Percentiles rank a stretch among this genome's conserved stretches.
These are phyloP conservation scores for Thraustochytrium sp. DNA, from an alignment of 352 stramenopile species.

Conservation along the genomic window DNA sequence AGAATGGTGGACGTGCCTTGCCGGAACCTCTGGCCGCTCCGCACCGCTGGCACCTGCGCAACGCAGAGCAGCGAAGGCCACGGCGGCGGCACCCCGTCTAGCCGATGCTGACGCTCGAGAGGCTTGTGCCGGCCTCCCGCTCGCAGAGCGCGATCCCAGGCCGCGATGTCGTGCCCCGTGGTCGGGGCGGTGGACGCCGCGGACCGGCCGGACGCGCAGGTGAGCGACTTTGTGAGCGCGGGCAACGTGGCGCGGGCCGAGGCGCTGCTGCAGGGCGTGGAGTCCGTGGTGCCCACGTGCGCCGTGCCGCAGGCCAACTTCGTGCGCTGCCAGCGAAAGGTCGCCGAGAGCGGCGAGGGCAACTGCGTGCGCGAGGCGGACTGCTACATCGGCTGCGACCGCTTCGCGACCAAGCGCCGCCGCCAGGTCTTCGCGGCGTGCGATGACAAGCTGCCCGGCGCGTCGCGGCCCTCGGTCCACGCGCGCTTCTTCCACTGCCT, in stretches of 20 bases:
- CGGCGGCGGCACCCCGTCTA: too few relatives aligned
- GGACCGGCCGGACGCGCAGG: background rate
- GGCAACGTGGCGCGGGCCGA: background rate
- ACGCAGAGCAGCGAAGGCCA: too few relatives aligned
- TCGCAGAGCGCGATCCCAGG: too few relatives aligned
- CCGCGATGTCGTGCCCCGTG: conserved; percentile 10
- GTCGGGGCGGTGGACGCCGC: background rate
- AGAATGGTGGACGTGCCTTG: too few relatives aligned
- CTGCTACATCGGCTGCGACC: background rate
- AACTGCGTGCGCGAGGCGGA: background rate
- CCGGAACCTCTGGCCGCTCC: too few relatives aligned
- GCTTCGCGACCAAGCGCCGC: background rate
- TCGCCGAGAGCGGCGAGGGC: background rate
- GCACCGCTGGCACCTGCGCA: too few relatives aligned
- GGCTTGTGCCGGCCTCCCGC: too few relatives aligned
- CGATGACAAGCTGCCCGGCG: background rate
- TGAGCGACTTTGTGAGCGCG: conserved; percentile 13
- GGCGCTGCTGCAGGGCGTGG: background rate
- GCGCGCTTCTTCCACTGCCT: conserved; percentile 1
- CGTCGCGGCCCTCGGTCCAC: background rate
- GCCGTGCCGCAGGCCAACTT: background rate
- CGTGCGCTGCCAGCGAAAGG: background rate
- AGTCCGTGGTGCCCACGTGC: background rate
- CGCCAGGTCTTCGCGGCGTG: background rate
- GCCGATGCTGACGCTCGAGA: too few relatives aligned